These are phyloP conservation scores for Hippophae tibetana DNA, from an alignment of 306 rosid genomes.

Conservation along the genomic window DNA sequence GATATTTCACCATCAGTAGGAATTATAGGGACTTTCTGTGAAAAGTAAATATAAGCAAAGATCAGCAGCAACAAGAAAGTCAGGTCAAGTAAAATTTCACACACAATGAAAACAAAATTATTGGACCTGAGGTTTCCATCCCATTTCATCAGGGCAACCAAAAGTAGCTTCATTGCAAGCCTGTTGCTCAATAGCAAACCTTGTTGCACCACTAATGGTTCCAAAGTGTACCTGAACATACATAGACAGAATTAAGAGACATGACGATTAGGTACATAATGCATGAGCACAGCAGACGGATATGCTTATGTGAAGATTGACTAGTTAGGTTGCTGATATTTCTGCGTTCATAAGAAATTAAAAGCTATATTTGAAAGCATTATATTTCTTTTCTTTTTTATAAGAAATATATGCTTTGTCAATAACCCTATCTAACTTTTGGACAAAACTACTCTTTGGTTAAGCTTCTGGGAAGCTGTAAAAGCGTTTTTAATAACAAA, in stretches of 20 bases:
- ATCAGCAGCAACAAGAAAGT: constrained; percentile 12
- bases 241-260: constrained; percentile 8
- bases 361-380: neutral
- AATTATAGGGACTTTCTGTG: constrained; percentile 78
- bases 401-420: too few relatives aligned
- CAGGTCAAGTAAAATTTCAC: constrained; percentile 1
- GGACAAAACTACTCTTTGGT: too few relatives aligned
- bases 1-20: constrained; percentile 65
- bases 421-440: too few relatives aligned
- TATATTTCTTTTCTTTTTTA: too few relatives aligned
- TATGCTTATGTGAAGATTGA: neutral
- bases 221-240: constrained; percentile 79
- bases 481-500: too few relatives aligned
- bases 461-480: too few relatives aligned
- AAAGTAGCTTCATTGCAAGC: constrained; percentile 92
- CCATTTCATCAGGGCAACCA: constrained; percentile 96
- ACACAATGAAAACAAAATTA: neutral
- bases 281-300: neutral
- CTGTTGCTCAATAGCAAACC: constrained; percentile 88
- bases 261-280: constrained; percentile 3
- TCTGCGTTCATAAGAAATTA: too few relatives aligned
- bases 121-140: constrained; percentile 92
- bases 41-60: constrained; percentile 20
- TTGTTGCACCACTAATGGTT: constrained; percentile 87
- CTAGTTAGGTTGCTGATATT: neutral